Evolutionary conservation across 2,329 filamentous ascomycete species (phyloP).

Genomic region (Hypocreales sp.): DNA sequence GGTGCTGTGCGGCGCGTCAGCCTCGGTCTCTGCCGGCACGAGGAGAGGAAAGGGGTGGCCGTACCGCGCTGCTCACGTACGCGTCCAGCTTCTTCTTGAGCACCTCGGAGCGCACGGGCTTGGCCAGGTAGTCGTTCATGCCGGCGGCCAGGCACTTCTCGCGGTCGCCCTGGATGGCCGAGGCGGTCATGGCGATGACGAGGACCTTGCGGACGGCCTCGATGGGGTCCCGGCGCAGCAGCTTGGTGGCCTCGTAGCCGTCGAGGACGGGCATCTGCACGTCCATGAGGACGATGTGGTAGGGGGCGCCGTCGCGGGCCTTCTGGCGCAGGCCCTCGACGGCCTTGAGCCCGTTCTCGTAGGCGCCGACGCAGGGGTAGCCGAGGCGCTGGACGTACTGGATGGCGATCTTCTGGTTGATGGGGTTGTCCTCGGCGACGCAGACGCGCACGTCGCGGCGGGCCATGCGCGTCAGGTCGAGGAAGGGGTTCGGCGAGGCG

Average conservation of each 20-base stretch:
- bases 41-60: background rate
- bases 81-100: slow-evolving; percentile 66
- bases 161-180: slow-evolving; percentile 82
- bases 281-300: slow-evolving; percentile 89
- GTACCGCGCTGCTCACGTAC: slow-evolving; percentile 28
- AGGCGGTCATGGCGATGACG: slow-evolving; percentile 97
- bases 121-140: slow-evolving; percentile 96
- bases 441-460: slow-evolving; percentile 72
- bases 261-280: slow-evolving; percentile 92
- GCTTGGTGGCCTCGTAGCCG: slow-evolving; percentile 78
- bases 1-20: background rate
- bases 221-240: slow-evolving; percentile 62
- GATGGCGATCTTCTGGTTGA: slow-evolving; percentile 89
- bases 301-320: slow-evolving; percentile 56
- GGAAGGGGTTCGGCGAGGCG: slow-evolving; percentile 26
- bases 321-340: slow-evolving; percentile 70
- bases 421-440: slow-evolving; percentile 88
- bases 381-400: slow-evolving; percentile 79
- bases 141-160: slow-evolving; percentile 92
- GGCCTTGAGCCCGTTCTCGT: slow-evolving; percentile 77
- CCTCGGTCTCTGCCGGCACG: background rate
- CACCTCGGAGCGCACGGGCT: slow-evolving; percentile 80
- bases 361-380: slow-evolving; percentile 69
- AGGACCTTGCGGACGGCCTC: slow-evolving; percentile 66
- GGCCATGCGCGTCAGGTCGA: slow-evolving; percentile 58